Evolutionary conservation across 1,139 yeast species (phyloP), one percentile per base, ranked within the genome.

Genomic region (Kodamaea fungicola): DNA sequence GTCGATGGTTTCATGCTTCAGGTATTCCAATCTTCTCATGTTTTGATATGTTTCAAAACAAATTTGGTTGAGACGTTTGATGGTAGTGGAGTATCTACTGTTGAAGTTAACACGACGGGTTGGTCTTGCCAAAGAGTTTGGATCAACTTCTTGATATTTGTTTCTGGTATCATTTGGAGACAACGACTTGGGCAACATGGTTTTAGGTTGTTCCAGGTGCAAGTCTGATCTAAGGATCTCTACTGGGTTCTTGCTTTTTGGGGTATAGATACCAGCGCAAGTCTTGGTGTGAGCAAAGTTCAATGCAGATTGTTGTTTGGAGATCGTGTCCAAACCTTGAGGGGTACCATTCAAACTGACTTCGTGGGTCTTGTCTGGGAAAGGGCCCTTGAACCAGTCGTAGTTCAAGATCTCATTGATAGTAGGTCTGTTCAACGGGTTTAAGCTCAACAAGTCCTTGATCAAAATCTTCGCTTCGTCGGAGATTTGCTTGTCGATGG

Each of bases 111-210:
- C 65, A 45, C 63, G 65, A 47, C 70, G 62, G 26, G 61, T 52
- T 28, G 69, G 61, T 50, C 55, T 59, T 28, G 64, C 74, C 52
- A 63, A 59, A 44, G 55, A 57, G 33, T 60, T 58, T 36, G 66
- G 73, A 41, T 69, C 71, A 40, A 81, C 80, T 54, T 87, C 95
- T 59, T 83, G 84, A 62, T 90, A 90, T 62, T 90, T 90, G 61
- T 74, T 82, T 58, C 81, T 84, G 35, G 96, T 88, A 51, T 89
- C 90, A 47, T 92, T 92, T 10, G 97, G 97, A 22, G 97, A 89
- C 54, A 90, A 74, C 1, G 96, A 85, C 49, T 81, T 84, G 30
- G 97, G 97, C 49, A 90, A 70, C 47, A 90, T 74, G 5, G 87
- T 64, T 50, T 70, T 76, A 32, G 87, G 83, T 52, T 77, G 78